Evolutionary conservation across 2,329 filamentous ascomycete species (phyloP).

Genomic region (Periconia sp.): DNA sequence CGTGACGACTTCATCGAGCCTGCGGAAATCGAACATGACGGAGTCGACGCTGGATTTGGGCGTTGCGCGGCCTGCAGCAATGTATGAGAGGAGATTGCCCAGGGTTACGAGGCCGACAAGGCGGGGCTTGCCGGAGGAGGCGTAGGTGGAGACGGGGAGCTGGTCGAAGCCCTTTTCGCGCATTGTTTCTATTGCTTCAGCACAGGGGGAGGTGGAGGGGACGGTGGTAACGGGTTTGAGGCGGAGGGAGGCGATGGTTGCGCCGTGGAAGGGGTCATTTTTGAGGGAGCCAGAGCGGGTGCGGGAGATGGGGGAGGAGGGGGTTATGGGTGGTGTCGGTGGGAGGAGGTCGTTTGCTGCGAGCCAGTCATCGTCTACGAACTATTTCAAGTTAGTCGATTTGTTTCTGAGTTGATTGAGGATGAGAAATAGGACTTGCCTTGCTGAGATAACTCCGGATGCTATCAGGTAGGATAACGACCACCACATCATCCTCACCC

Average conservation of each 20-base stretch:
- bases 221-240: slow-evolving; percentile 94
- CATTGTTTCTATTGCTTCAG: slow-evolving; percentile 96
- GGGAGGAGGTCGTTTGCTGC: slow-evolving; percentile 92
- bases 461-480: slow-evolving; percentile 92
- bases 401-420: background rate
- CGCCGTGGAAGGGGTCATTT: slow-evolving; percentile 74
- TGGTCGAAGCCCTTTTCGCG: slow-evolving; percentile 98
- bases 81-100: slow-evolving; percentile 90
- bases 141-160: slow-evolving; percentile 75
- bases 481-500: slow-evolving; percentile 82
- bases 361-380: slow-evolving; percentile 98
- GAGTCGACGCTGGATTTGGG: slow-evolving; percentile 76
- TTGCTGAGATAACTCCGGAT: slow-evolving; percentile 98
- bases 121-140: slow-evolving; percentile 66
- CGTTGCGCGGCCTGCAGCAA: slow-evolving; percentile 81
- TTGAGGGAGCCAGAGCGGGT: slow-evolving; percentile 47
- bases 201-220: slow-evolving; percentile 71
- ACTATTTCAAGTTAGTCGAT: slow-evolving; percentile 54
- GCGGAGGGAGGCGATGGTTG: slow-evolving; percentile 81
- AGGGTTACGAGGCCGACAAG: slow-evolving; percentile 94
- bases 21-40: slow-evolving; percentile 96
- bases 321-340: slow-evolving; percentile 54
- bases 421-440: slow-evolving; percentile 42
- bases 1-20: slow-evolving; percentile 87
- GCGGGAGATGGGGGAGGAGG: slow-evolving; percentile 40